These are phyloP conservation scores for Fusarium pseudonygamai DNA, from an alignment of 2,329 filamentous ascomycete genomes.

Conservation along the genomic window DNA sequence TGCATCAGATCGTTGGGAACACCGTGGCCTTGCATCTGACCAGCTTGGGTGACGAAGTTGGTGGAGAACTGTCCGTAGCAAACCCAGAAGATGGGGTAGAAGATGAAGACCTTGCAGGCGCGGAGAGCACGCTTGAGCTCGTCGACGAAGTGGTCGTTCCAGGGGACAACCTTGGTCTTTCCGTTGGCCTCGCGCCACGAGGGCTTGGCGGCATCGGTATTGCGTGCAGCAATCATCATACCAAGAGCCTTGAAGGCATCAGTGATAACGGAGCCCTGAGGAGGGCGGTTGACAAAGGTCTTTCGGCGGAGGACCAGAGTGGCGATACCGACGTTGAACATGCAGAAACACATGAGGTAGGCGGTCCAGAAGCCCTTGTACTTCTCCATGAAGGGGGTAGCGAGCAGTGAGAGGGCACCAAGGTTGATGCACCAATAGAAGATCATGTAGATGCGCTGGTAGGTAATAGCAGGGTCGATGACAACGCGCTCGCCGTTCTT, in stretches of 20 bases:
- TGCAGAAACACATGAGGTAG: conserved; percentile 65
- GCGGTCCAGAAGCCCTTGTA: conserved; percentile 75
- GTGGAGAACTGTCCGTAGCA: conserved; percentile 74
- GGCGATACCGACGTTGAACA: conserved; percentile 69
- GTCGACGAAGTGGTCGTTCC: conserved; percentile 77
- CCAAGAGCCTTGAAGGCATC: conserved; percentile 66
- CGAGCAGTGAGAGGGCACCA: conserved; percentile 73
- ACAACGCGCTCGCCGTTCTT: conserved; percentile 67
- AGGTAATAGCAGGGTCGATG: conserved; percentile 72
- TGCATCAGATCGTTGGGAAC: conserved; percentile 77
- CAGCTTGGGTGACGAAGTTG: conserved; percentile 72
- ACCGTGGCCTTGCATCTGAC: conserved; percentile 67
- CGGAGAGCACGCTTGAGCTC: conserved; percentile 72
- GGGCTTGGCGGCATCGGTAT: conserved; percentile 71
- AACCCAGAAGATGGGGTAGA: conserved; percentile 74
- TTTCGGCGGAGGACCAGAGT: conserved; percentile 60
- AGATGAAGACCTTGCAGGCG: conserved; percentile 77
- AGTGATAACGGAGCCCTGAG: conserved; percentile 71
- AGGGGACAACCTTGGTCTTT: conserved; percentile 56
- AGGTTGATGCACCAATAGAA: conserved; percentile 81
- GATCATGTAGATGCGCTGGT: conserved; percentile 76
- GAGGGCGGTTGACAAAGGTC: conserved; percentile 61
- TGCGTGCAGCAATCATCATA: conserved; percentile 54
- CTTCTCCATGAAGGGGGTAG: conserved; percentile 74
- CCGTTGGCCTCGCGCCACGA: conserved; percentile 66